These are phyloP conservation scores for Staphylotrichum tortipilum DNA, from an alignment of 495 filamentous ascomycete genomes.

Conservation along the genomic window DNA sequence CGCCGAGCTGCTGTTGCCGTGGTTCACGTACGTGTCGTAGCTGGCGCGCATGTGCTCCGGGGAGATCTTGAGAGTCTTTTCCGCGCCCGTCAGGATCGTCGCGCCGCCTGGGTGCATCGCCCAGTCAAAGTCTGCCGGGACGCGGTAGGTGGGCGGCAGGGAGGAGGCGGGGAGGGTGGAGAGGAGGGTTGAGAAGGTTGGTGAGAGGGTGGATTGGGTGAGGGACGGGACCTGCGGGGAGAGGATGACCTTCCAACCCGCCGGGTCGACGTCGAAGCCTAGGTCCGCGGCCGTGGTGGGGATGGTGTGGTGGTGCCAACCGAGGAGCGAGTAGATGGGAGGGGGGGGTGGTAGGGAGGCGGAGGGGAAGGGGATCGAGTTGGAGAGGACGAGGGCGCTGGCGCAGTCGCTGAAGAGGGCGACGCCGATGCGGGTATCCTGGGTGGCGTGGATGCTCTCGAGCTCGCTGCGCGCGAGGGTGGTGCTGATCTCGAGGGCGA, in stretches of 20 bases:
- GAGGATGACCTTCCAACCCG: slow-evolving; percentile 55
- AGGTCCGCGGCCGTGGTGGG: slow-evolving; percentile 49
- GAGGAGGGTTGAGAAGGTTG: slow-evolving; percentile 43
- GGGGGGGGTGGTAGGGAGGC: slow-evolving; percentile 43
- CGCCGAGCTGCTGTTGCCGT: slow-evolving; percentile 54
- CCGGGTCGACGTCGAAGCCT: slow-evolving; percentile 51
- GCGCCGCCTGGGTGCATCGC: slow-evolving; percentile 59
- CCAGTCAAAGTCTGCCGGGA: slow-evolving; percentile 54
- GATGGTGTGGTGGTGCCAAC: slow-evolving; percentile 48
- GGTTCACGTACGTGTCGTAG: slow-evolving; percentile 55
- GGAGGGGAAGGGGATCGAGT: slow-evolving; percentile 44
- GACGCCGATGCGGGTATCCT: slow-evolving; percentile 48
- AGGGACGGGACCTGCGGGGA: slow-evolving; percentile 48
- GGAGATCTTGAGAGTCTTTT: slow-evolving; percentile 44
- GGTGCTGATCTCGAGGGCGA: slow-evolving; percentile 54
- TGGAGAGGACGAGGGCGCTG: slow-evolving; percentile 49
- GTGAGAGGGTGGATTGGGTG: slow-evolving; percentile 37
- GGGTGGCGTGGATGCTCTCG: slow-evolving; percentile 42
- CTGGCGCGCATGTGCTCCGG: slow-evolving; percentile 51
- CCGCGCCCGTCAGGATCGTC: slow-evolving; percentile 54
- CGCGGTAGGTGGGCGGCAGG: slow-evolving; percentile 33
- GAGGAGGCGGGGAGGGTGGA: slow-evolving; percentile 18
- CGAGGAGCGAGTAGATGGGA: slow-evolving; percentile 48
- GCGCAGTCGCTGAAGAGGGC: slow-evolving; percentile 59
- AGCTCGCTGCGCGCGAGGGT: slow-evolving; percentile 51